Evolutionary conservation across 345 rosid species (phyloP), one percentile per base, ranked within the genome.

Genomic region (Arabis hirsuta): DNA sequence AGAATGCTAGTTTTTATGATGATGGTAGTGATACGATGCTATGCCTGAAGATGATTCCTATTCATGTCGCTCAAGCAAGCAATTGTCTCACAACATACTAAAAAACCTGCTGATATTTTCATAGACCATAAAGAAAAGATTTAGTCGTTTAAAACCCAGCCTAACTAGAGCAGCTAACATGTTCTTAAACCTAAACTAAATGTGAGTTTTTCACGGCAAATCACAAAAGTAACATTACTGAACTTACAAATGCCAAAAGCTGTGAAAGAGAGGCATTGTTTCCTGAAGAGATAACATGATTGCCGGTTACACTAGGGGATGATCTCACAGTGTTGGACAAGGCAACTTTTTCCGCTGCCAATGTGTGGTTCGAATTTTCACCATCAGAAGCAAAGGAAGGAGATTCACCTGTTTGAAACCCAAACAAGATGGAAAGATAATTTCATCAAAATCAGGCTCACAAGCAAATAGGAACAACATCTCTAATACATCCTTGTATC

Each of bases 311-410:
- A 69, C 79, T 88, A 56, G 96, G 92, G 51, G 92, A 74, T 43
- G 73, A 86, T 81, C 81, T 81, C 73, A 84, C 82, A 47, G 86
- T 84, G 79, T 85, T 90, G 67, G 96, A 79, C 51, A 79, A 46
- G 47, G 80, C 71, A 80, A 67, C 84, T 77, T 86, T 95, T 53
- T 90, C 98, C 26, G 65, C 76, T 61, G 90, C 65, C 67, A 86
- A 65, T 62, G 83, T 73, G 69, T 87, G 88, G 77, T 87, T 91
- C 69, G 83, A 80, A 79, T 95, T 90, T 74, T 92, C 96, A 55
- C 90, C 82, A 82, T 92, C 97, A 29, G 98, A 92, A 38, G 92
- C 99, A 78, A 96, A 85, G 48, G 99, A 92, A 61, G 97, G 96
- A 78, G 99, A 95, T 70, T 90, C 96, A 24, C 94, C 99, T 95